These are phyloP conservation scores for Boletus tomentosulus DNA, from an alignment of 768 basidiomycete genomes.

Conservation along the genomic window DNA sequence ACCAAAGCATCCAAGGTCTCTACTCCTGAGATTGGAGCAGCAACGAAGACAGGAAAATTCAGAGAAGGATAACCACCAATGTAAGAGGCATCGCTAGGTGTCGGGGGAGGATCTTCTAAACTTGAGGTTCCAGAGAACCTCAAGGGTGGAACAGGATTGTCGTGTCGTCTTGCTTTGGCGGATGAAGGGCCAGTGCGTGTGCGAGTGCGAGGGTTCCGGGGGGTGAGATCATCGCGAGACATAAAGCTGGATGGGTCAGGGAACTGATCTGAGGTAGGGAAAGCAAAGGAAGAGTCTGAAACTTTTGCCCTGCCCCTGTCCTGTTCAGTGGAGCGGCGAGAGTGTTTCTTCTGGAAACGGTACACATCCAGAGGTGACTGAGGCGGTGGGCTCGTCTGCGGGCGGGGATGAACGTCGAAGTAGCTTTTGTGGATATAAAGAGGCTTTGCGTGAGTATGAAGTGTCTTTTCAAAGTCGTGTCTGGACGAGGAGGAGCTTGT, in stretches of 20 bases:
- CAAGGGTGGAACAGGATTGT: constrained; percentile 46
- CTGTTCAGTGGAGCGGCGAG: constrained; percentile 24
- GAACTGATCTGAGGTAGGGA: constrained; percentile 26
- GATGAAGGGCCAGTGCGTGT: constrained; percentile 58
- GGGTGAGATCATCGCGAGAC: constrained; percentile 28
- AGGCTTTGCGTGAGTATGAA: constrained; percentile 12
- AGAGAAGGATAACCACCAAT: constrained; percentile 27
- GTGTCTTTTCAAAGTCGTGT: constrained; percentile 41
- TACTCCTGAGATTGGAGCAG: constrained; percentile 74
- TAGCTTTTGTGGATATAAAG: constrained; percentile 32
- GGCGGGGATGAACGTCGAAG: constrained; percentile 45
- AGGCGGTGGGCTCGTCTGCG: constrained; percentile 36
- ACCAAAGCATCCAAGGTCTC: constrained; percentile 88
- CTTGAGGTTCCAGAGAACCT: constrained; percentile 69
- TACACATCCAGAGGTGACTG: constrained; percentile 16
- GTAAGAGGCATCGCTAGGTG: constrained; percentile 49
- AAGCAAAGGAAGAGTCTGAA: constrained; percentile 24
- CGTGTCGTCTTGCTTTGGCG: constrained; percentile 38
- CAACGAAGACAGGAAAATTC: constrained; percentile 62
- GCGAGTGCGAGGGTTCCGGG: constrained; percentile 44
- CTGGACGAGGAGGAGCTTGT: constrained; percentile 56
- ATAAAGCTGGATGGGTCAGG: constrained; percentile 25
- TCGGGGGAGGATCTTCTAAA: constrained; percentile 71
- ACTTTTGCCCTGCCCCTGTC: constrained; percentile 25
- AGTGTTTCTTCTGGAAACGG: constrained; percentile 18